A percentile compares a stretch with the other conserved stretches of the same genome.
phyloP scores from a whole-genome alignment of 345 rosid species.

The Eutrema japonicum region DNA sequence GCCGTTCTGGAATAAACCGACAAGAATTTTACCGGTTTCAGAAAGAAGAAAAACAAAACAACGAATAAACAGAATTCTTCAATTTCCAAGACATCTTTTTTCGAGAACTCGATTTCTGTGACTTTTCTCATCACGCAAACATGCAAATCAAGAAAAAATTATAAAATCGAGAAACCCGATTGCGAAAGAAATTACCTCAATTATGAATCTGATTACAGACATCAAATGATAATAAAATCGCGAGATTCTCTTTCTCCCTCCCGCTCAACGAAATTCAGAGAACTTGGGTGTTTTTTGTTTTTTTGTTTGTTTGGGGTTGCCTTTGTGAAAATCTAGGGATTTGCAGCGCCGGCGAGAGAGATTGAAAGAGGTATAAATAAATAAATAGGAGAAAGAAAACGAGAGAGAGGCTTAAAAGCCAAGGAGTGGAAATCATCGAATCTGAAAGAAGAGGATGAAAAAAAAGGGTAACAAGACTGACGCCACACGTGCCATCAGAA shows the following conservation, averaged over 20 bases:
- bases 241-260: not conserved
- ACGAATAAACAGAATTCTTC: conserved; percentile 20
- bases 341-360: conserved; percentile 52
- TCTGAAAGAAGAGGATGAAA: conserved; percentile 39
- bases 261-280: conserved; percentile 1
- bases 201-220: conserved; percentile 28
- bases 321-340: conserved; percentile 32
- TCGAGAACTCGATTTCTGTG: not conserved
- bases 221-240: conserved; percentile 24
- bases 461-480: conserved; percentile 28
- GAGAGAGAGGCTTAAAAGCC: conserved; percentile 30
- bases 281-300: not conserved
- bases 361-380: conserved; percentile 18
- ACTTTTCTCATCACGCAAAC: conserved; percentile 14
- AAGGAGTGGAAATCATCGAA: conserved; percentile 45
- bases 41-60: not conserved
- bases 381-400: conserved; percentile 25
- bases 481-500: conserved; percentile 44
- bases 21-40: conserved; percentile 23
- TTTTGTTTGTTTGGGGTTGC: no score
- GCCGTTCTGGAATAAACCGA: conserved; percentile 12
- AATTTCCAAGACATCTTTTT: conserved; percentile 33
- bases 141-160: conserved; percentile 28
- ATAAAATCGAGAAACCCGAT: not conserved
- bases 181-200: conserved; percentile 28